Percentiles rank a stretch among this genome's conserved stretches.
These are phyloP conservation scores for Acanthamoeba lenticulata DNA, from an alignment of 208 protist genomes.

Conservation along the genomic window DNA sequence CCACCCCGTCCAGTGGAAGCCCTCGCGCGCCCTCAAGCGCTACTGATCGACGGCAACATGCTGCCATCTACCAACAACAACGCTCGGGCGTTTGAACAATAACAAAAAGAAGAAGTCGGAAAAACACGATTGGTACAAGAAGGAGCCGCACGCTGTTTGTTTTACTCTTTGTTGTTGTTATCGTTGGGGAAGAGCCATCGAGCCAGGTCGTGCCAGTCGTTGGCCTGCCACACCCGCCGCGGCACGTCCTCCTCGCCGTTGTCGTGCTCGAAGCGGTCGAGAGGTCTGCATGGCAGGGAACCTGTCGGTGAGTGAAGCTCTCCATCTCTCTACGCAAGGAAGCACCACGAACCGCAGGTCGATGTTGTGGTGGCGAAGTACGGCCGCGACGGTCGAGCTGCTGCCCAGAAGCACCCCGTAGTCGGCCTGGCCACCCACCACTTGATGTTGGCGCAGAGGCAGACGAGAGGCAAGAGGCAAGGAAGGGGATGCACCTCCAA, in stretches of 20 bases:
- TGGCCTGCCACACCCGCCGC: neutral
- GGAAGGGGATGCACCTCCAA: neutral
- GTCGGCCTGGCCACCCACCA: neutral
- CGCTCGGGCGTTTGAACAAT: neutral
- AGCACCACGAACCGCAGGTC: neutral
- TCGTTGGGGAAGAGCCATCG: neutral
- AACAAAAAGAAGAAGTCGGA: too few species aligned
- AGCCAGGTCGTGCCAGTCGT: neutral
- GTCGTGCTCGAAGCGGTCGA: neutral
- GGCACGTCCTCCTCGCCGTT: neutral
- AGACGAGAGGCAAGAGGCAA: too few species aligned
- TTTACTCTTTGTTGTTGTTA: neutral
- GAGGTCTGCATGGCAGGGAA: too few species aligned
- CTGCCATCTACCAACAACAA: neutral
- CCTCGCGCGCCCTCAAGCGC: neutral
- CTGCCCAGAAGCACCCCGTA: neutral
- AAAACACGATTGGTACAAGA: too few species aligned
- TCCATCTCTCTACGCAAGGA: too few species aligned
- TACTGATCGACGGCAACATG: neutral
- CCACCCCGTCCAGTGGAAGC: slow-evolving; percentile 13
- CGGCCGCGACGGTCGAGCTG: neutral
- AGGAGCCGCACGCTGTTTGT: too few species aligned
- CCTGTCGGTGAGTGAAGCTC: too few species aligned
- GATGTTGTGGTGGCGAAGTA: neutral
- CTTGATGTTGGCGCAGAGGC: neutral